Conservation (phyloP, 495 filamentous ascomycete genomes). For the Clohesyomyces aquaticus region DNA sequence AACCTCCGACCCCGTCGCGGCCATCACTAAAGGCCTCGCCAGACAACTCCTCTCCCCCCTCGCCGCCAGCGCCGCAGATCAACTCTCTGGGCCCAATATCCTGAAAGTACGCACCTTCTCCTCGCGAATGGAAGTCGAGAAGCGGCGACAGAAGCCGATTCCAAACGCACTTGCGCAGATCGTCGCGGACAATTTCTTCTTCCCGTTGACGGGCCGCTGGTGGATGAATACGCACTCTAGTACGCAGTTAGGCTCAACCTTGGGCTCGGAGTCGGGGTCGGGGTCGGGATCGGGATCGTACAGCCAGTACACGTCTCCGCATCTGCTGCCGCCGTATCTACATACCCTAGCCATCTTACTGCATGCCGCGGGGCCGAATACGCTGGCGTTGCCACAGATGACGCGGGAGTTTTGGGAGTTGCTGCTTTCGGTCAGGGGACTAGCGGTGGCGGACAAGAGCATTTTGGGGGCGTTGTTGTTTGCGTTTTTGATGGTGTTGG, state of each 20-base stretch:
- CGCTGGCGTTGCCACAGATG: constrained; percentile 66
- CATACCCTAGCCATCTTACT: constrained; percentile 69
- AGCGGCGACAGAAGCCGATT: constrained; percentile 66
- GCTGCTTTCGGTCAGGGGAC: constrained; percentile 54
- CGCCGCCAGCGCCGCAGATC: constrained; percentile 70
- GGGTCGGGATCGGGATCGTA: no score
- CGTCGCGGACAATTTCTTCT: constrained; percentile 78
- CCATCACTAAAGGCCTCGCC: constrained; percentile 63
- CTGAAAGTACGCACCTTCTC: constrained; percentile 85
- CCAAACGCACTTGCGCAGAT: constrained; percentile 76
- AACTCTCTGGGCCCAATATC: constrained; percentile 73
- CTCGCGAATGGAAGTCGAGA: constrained; percentile 69
- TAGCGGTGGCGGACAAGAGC: constrained; percentile 56
- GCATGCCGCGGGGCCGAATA: constrained; percentile 66
- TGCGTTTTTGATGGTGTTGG: constrained; percentile 76
- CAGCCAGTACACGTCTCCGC: constrained; percentile 62
- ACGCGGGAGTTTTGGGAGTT: constrained; percentile 72
- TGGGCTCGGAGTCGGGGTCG: no score
- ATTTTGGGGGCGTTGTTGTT: constrained; percentile 78
- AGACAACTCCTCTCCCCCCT: constrained; percentile 77
- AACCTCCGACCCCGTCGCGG: constrained; percentile 62
- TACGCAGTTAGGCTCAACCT: no score
- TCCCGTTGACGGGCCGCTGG: constrained; percentile 64
- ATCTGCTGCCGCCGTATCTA: constrained; percentile 63
- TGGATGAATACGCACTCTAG: constrained; percentile 54